These are phyloP conservation scores for Silene noctiflora DNA, from an alignment of 179 eudicot species.

Conservation along the genomic window DNA sequence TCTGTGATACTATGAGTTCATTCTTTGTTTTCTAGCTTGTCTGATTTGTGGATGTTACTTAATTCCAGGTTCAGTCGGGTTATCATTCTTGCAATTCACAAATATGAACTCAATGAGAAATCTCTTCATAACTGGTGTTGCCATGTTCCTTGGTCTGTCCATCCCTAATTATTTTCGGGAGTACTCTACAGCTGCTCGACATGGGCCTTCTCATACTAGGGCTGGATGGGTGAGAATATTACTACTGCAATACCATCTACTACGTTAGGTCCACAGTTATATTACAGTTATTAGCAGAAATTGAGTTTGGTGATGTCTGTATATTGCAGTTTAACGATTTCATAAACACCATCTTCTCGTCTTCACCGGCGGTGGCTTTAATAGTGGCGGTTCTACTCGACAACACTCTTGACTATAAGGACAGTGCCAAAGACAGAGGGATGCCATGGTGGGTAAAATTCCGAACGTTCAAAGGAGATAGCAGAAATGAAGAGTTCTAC, in stretches of 20 bases:
- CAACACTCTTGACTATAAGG: slow-evolving; percentile 91
- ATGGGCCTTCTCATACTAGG: slow-evolving; percentile 84
- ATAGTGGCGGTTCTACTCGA: slow-evolving; percentile 82
- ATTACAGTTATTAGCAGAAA: background rate
- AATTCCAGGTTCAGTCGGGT: slow-evolving; percentile 76
- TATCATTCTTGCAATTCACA: slow-evolving; percentile 95
- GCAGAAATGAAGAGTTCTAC: slow-evolving; percentile 92
- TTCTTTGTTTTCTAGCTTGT: background rate
- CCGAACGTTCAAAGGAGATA: slow-evolving; percentile 90
- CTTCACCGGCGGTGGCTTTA: slow-evolving; percentile 89
- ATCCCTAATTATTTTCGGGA: slow-evolving; percentile 88
- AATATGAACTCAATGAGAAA: slow-evolving; percentile 99
- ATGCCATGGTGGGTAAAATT: slow-evolving; percentile 99
- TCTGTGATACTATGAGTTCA: background rate
- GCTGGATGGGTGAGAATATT: slow-evolving; percentile 88
- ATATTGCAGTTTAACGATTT: slow-evolving; percentile 86
- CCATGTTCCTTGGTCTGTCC: slow-evolving; percentile 87
- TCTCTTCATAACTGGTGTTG: slow-evolving; percentile 81
- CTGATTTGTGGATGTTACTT: background rate
- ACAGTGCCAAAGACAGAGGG: slow-evolving; percentile 85
- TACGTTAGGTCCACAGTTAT: no score
- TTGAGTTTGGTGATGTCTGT: slow-evolving; percentile 13
- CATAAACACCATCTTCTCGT: slow-evolving; percentile 81
- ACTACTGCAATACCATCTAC: background rate
- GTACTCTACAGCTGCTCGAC: slow-evolving; percentile 63